A percentile compares a stretch with the other conserved stretches of the same genome.
Conservation (phyloP, 2,329 filamentous ascomycete species). For the Pseudogymnoascus sp. region DNA sequence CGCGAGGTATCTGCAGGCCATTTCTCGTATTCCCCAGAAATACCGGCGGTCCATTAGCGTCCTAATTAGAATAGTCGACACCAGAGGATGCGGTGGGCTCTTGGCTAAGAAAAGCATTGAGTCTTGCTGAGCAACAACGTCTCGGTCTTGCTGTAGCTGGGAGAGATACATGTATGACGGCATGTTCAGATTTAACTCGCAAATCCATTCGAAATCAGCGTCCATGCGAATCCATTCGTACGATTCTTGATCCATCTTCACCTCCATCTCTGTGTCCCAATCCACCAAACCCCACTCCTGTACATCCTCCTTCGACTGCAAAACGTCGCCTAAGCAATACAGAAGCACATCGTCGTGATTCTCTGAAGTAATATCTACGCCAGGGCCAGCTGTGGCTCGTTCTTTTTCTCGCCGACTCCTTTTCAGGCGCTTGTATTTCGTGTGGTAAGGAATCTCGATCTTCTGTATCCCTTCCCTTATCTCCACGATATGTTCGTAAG, state of each 20-base stretch:
- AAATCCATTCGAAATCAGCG: slow-evolving; percentile 97
- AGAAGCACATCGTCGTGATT: slow-evolving; percentile 73
- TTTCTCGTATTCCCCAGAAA: slow-evolving; percentile 82
- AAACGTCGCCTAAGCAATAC: slow-evolving; percentile 85
- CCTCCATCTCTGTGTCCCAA: slow-evolving; percentile 83
- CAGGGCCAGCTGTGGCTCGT: slow-evolving; percentile 55
- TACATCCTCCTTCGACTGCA: slow-evolving; percentile 75
- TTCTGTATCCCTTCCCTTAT: slow-evolving; percentile 80
- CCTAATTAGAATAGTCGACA: slow-evolving; percentile 80
- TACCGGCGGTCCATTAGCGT: slow-evolving; percentile 89
- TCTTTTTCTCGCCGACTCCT: slow-evolving; percentile 77
- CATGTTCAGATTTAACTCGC: slow-evolving; percentile 72
- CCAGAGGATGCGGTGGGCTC: slow-evolving; percentile 64
- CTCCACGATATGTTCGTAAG: slow-evolving; percentile 95
- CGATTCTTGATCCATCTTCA: slow-evolving; percentile 87
- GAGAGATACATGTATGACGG: slow-evolving; percentile 97
- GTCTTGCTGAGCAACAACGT: slow-evolving; percentile 80
- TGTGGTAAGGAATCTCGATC: slow-evolving; percentile 96
- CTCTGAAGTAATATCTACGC: slow-evolving; percentile 54
- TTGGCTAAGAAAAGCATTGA: slow-evolving; percentile 67
- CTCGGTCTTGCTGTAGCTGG: slow-evolving; percentile 91
- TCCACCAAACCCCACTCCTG: slow-evolving; percentile 77
- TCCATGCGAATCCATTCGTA: slow-evolving; percentile 99
- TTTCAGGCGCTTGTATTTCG: slow-evolving; percentile 97
- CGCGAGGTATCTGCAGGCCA: slow-evolving; percentile 72